Conservation (phyloP, 257 asterid genomes). For the Solanum commersonii region DNA sequence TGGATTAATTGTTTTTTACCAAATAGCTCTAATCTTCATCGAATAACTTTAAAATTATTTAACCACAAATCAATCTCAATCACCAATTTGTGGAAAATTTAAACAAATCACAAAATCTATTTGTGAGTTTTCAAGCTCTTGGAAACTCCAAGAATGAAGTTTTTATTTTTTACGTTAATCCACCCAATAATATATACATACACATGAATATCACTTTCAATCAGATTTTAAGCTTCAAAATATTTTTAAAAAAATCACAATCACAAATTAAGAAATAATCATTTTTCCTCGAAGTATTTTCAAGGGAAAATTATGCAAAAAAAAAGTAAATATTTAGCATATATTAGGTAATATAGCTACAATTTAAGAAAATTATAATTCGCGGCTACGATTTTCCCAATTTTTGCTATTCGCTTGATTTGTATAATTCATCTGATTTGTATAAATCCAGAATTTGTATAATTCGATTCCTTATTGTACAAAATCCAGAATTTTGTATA, state of each 20-base stretch:
- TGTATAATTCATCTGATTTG: too few relatives aligned
- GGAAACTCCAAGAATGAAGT: not conserved
- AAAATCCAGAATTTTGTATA: too few relatives aligned
- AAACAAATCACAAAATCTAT: not conserved
- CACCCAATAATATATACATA: not conserved
- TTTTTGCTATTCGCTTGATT: too few relatives aligned
- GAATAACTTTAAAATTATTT: not conserved
- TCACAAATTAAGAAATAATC: not conserved
- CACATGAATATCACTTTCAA: not conserved
- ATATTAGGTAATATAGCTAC: not conserved
- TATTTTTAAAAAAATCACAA: not conserved
- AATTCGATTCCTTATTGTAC: too few relatives aligned
- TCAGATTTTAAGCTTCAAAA: not conserved
- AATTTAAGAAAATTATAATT: too few relatives aligned
- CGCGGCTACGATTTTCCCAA: fast-evolving
- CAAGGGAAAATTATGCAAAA: not conserved
- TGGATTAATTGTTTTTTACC: not conserved
- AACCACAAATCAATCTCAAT: not conserved
- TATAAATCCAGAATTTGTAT: too few relatives aligned
- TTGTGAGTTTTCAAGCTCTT: not conserved
- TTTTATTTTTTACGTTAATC: not conserved
- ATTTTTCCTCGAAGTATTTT: not conserved
- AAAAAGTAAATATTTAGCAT: too few relatives aligned
- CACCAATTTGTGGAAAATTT: not conserved
- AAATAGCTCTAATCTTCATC: not conserved